Conservation (phyloP, 73 alveolate species). For the Tetrahymena malaccensis region DNA sequence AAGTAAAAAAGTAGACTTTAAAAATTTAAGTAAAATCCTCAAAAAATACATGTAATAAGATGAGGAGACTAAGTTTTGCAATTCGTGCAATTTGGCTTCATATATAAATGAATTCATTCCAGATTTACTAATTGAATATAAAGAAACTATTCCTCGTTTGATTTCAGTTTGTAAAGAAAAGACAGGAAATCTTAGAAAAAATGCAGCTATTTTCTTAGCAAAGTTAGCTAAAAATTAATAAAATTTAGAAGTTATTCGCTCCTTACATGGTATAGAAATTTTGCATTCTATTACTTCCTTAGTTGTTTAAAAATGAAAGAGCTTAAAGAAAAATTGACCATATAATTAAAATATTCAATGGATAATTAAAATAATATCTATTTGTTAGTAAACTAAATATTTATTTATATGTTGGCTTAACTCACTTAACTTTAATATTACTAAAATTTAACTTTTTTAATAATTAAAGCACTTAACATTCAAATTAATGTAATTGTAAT, state of each 20-base stretch:
- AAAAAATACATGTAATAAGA: background rate
- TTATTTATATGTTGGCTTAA: background rate
- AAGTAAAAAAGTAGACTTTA: background rate
- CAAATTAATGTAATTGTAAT: background rate
- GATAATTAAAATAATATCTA: background rate
- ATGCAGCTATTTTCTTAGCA: slow-evolving; percentile 91
- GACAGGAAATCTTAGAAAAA: slow-evolving; percentile 89
- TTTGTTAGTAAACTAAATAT: background rate
- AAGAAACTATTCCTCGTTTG: slow-evolving; percentile 53
- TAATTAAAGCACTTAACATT: background rate
- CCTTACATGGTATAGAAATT: slow-evolving; percentile 88
- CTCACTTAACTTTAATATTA: background rate
- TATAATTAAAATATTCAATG: background rate
- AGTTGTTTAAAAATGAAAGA: background rate
- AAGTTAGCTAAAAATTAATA: slow-evolving; percentile 78
- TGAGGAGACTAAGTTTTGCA: slow-evolving; percentile 12
- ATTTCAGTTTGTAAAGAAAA: slow-evolving; percentile 78
- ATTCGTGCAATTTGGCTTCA: slow-evolving; percentile 43
- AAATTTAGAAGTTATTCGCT: slow-evolving; percentile 66
- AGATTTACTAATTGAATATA: slow-evolving; percentile 29
- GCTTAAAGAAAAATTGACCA: background rate
- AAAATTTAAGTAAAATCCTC: background rate
- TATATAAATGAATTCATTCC: slow-evolving; percentile 66
- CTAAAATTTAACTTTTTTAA: background rate
- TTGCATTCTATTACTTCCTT: slow-evolving; percentile 47